A percentile compares a stretch with the other conserved stretches of the same genome.
Conservation (phyloP, 2,329 filamentous ascomycete species). For the Trichoderma lentiforme region DNA sequence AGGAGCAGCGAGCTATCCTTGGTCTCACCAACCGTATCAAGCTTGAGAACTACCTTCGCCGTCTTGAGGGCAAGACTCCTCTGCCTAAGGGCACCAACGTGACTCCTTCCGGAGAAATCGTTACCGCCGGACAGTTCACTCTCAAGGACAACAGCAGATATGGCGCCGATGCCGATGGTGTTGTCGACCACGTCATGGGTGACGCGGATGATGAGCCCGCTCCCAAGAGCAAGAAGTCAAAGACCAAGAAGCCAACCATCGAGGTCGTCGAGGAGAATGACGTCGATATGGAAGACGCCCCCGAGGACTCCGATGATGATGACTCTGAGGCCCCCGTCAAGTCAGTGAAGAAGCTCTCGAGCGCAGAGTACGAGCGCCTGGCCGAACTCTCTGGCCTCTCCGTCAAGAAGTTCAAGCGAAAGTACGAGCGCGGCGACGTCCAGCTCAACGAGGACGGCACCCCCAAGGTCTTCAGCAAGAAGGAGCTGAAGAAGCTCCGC, state of each 20-base stretch:
- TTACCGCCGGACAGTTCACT: conserved; percentile 74
- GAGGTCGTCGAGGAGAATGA: conserved; percentile 41
- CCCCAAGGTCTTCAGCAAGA: conserved; percentile 68
- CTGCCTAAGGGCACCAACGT: conserved; percentile 72
- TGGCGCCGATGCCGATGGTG: conserved; percentile 88
- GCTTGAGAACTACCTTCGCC: conserved; percentile 72
- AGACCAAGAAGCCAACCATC: conserved; percentile 43
- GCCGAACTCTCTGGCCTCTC: conserved; percentile 67
- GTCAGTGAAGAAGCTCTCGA: conserved; percentile 45
- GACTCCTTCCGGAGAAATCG: conserved; percentile 65
- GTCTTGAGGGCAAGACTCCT: conserved; percentile 86
- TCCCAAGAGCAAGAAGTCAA: conserved; percentile 40
- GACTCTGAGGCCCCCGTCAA: conserved; percentile 34
- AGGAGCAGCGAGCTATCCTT: conserved; percentile 82
- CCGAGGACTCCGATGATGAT: conserved; percentile 31
- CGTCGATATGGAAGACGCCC: conserved; percentile 44
- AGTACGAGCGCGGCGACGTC: conserved; percentile 73
- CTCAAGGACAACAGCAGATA: conserved; percentile 93
- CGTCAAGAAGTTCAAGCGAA: conserved; percentile 73
- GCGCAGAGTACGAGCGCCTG: conserved; percentile 55
- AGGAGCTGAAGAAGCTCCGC: conserved; percentile 70
- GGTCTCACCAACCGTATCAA: conserved; percentile 69
- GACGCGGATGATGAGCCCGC: conserved; percentile 25
- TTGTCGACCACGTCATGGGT: conserved; percentile 54
- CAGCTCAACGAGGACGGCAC: conserved; percentile 62